Evolutionary conservation across 1,284 basidiomycete species (phyloP).

Genomic region (Nidula niveotomentosa): DNA sequence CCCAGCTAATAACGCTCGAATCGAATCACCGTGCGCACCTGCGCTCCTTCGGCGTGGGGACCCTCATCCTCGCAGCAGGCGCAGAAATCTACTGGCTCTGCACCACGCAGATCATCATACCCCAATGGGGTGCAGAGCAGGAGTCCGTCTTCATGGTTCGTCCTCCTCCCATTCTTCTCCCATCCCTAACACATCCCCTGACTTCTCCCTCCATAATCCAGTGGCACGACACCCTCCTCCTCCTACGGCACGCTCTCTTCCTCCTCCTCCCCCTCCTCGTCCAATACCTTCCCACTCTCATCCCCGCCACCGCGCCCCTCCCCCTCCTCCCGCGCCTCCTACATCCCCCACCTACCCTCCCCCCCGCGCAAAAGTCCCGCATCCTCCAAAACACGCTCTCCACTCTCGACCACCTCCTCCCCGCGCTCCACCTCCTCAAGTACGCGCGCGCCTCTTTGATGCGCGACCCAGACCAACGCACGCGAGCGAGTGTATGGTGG

Average conservation of each 20-base stretch:
- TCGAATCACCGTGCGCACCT: constrained; percentile 37
- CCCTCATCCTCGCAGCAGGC: constrained; percentile 45
- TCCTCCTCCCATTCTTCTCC: constrained; percentile 6
- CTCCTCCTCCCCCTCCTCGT: constrained; percentile 53
- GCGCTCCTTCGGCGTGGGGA: constrained; percentile 47
- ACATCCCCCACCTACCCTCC: constrained; percentile 36
- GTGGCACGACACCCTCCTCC: constrained; percentile 66
- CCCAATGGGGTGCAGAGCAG: constrained; percentile 33
- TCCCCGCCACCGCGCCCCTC: constrained; percentile 42
- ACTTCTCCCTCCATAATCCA: constrained; percentile 19
- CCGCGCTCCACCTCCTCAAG: background rate
- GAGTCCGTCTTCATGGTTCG: constrained; percentile 54
- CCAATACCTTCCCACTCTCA: constrained; percentile 38
- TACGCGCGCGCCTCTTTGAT: background rate
- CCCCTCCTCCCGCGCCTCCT: constrained; percentile 53
- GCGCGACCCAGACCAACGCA: background rate
- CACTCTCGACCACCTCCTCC: background rate
- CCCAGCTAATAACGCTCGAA: constrained; percentile 29
- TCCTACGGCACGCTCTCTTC: constrained; percentile 56
- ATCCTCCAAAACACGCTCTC: constrained; percentile 14
- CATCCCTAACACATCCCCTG: constrained; percentile 1
- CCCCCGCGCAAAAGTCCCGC: constrained; percentile 21
- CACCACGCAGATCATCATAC: constrained; percentile 44
- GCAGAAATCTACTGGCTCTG: constrained; percentile 54
- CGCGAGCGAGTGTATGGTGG: background rate